Evolutionary conservation across 2,329 filamentous ascomycete species (phyloP), one percentile per base, ranked within the genome.

Genomic region (Exophiala sp.): DNA sequence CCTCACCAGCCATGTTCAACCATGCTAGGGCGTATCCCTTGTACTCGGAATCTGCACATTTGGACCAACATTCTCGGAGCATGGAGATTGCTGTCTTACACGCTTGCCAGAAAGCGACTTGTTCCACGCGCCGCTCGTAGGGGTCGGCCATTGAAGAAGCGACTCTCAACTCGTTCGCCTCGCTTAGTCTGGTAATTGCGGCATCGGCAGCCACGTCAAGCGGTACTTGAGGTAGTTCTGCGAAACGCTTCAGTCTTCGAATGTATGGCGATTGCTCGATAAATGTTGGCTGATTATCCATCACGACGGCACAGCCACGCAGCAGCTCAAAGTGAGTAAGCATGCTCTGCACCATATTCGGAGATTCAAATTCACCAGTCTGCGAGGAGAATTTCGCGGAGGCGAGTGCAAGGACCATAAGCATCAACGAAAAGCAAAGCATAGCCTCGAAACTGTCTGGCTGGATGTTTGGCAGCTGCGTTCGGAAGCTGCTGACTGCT

Each of bases 1-100:
- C 51, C 8, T 59, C 58, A 6, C 60, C 60, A 5, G 58, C 58
- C 39, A 62, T 45, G 24, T 60, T 58, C 29, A 62, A 46, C 52
- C 50, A 54, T n/a, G 51, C 49, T 21, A 62, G 43, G 12, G 52
- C 42, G 47, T 61, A 57, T 7, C 58, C 58, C 16, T 41, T 52
- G 21, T 50, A 49, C 33, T 39, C 39, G n/a, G 41, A 40, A 43
- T 55, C 42, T 9, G 34, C 47, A 41, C 58, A 61, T 47, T 54
- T 61, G 34, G 47, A 46, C 29, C 53, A 59, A 20, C 43, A 51
- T 14, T 58, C 47, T 40, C 48, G 41, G 21, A 61, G 52, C 32
- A 56, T 11, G 9, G 29, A 39, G 18, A 61, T 40, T 8, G 58
- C 49, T 11, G 47, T 54, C 42, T 59, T 61, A 29, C 58, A 61